These are phyloP conservation scores for Cicer chorassanicum DNA, from an alignment of 306 rosid species.

Conservation along the genomic window DNA sequence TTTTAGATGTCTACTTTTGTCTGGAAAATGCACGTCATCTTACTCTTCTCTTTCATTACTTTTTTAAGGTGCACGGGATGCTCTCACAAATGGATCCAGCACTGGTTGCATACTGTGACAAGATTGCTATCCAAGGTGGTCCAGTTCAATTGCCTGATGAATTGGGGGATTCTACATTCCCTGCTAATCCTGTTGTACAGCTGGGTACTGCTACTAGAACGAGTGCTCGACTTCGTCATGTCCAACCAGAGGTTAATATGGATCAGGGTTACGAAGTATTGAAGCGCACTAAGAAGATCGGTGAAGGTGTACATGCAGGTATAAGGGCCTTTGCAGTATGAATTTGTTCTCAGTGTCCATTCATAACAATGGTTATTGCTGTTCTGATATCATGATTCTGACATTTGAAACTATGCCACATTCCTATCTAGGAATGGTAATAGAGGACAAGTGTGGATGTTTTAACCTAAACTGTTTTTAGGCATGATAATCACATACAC, in stretches of 20 bases:
- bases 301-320: conserved; percentile 78
- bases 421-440: conserved; percentile 10
- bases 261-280: conserved; percentile 72
- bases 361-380: neutral
- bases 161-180: conserved; percentile 63
- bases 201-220: conserved; percentile 69
- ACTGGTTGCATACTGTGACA: conserved; percentile 80
- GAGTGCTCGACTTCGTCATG: conserved; percentile 93
- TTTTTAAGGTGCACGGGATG: conserved; percentile 88
- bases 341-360: neutral
- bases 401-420: conserved; percentile 15
- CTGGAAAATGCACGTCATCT: conserved; percentile 37
- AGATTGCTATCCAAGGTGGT: conserved; percentile 90
- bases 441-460: neutral
- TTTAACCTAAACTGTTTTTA: neutral
- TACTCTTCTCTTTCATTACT: conserved; percentile 6
- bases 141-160: conserved; percentile 76
- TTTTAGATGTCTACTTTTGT: conserved; percentile 26
- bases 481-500: neutral
- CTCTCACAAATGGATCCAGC: conserved; percentile 98
- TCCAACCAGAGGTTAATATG: conserved; percentile 76
- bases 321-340: conserved; percentile 29
- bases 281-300: conserved; percentile 69
- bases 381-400: conserved; percentile 23
- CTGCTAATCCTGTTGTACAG: conserved; percentile 80